Base-by-base conservation (phyloP, 257 asterid genomes). In the Rauvolfia tetraphylla region DNA sequence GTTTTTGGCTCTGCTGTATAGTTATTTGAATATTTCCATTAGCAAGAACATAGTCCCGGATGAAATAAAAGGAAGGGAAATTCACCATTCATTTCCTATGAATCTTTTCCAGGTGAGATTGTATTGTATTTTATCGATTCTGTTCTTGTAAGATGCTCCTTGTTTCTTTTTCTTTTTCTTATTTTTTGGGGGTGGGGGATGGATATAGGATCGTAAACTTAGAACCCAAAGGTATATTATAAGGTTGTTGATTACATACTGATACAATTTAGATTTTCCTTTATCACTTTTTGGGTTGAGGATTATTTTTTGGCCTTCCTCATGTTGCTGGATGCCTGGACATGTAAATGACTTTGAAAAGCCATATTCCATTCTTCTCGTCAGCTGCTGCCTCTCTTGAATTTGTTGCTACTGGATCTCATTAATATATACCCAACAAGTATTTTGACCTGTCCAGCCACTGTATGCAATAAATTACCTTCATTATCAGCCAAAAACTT, bases 1-100 rank as follows among this genome's bases (percentile, higher is more conserved):
- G 86, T 95, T 95, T 79, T 73, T 95, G 89, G 89, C 84, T 66
- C 85, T 95, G 88, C 75, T 95, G 90, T 91, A 87, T 74, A 90
- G 96, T 79, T 93, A 90, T 69, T 76, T 85, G 73, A 89, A 89
- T 53, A 86, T 91, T 81, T 93, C 97, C 74, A 81, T 88, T 75
- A 88, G 92, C 90, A 76, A 85, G 31, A 88, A 85, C 78, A 65
- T 79, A 63, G 91, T 95, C 76, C 97, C 98, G 8, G 97, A 95
- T 87, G 96, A 89, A 89, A 83, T 95, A 54, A 92, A 93, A 84
- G 97, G 97, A 76, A 91, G 98, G 83, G 97, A 95, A 87, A 91
- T 95, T 86, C 91, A 80, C 76, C 96, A 86, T 84, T 87, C 90
- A 20, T 95, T 95, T 84, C 98, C 98, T 1, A 89, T 95, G 90